Base-by-base conservation (phyloP, 257 asterid species). In the Thymus mandschuricus region DNA sequence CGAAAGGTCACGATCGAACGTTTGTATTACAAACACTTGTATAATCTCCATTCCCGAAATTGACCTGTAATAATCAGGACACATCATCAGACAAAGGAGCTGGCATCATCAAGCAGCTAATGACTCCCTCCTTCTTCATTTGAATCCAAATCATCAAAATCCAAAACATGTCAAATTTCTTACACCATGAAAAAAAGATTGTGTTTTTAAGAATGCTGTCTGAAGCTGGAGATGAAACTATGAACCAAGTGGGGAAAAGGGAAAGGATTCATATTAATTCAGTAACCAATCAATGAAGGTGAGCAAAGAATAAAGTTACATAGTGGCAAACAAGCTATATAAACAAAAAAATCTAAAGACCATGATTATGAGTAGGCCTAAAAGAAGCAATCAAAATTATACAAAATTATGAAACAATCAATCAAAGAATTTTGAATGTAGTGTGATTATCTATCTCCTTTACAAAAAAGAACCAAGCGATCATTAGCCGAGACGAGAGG, bases 371-470 rank as follows among this genome's bases (percentile, higher is more conserved):
- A 41, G 55, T 31, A n/a, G 50, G 50, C 48, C 60, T 51, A 33
- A 2, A 64, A 66, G 33, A 63, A 31, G 44, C 44, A 38, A 69
- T 21, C 21, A 21, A 21, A 21, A 21, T 21, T 21, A 21, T 15
- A 55, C 60, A 70, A 12, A 21, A 28, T 4, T 28, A 13, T 68
- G 41, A 52, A 71, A 65, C 57, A 77, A 76, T 60, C 60, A 72
- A 80, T 50, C 21, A 80, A 83, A 68, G 75, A 69, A 69, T 71
- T 21, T 38, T 38, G 62, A 65, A 44, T 67, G 29, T 71, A 5
- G 29, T 67, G 38, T 73, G 63, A 70, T 48, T 35, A 38, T 38
- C 41, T 44, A 60, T 63, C 61, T 83, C 75, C 71, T 77, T 82
- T 74, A 71, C 81, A 75, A 60, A 11, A 34, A 15, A 21, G 7